phyloP scores from a whole-genome alignment of 352 stramenopile genomes.

The Phytophthora meadii region DNA sequence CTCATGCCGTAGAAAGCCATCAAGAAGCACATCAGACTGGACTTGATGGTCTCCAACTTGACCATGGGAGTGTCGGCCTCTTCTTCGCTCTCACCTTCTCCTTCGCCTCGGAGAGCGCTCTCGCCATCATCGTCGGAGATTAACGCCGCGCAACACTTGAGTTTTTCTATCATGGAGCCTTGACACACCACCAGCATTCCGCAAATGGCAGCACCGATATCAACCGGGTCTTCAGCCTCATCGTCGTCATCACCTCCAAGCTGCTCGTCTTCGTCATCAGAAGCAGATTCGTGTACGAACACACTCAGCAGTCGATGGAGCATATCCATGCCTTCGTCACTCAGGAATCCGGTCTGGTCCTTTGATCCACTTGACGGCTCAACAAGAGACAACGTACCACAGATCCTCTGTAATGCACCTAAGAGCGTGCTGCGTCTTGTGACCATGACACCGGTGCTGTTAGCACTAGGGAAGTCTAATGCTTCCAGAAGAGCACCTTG shows the following conservation, averaged over 20 bases:
- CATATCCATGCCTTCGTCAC: slow-evolving; percentile 70
- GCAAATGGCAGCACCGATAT: slow-evolving; percentile 62
- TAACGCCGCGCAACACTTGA: slow-evolving; percentile 53
- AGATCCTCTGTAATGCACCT: slow-evolving; percentile 58
- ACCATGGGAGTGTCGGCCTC: slow-evolving; percentile 34
- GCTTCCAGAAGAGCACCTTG: slow-evolving; percentile 47
- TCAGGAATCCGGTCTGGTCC: slow-evolving; percentile 41
- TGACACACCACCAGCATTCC: slow-evolving; percentile 74
- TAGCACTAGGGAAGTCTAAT: slow-evolving; percentile 35
- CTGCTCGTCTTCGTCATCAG: slow-evolving; percentile 34
- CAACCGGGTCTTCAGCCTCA: slow-evolving; percentile 57
- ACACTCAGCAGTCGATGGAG: slow-evolving; percentile 69
- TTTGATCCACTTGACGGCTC: slow-evolving; percentile 26
- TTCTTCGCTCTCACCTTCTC: slow-evolving; percentile 30
- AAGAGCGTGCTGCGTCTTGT: slow-evolving; percentile 61
- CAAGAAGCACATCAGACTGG: slow-evolving; percentile 74
- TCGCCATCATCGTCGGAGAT: slow-evolving; percentile 44
- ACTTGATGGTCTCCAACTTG: slow-evolving; percentile 66
- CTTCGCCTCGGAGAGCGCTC: slow-evolving; percentile 24
- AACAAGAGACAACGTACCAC: slow-evolving; percentile 34
- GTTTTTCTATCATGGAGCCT: slow-evolving; percentile 65
- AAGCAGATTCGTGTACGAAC: slow-evolving; percentile 61
- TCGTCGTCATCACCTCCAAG: slow-evolving; percentile 51
- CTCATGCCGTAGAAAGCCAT: slow-evolving; percentile 89
- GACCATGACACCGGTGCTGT: slow-evolving; percentile 31